These are phyloP conservation scores for Nephelium lappaceum DNA, from an alignment of 345 rosid genomes.

Conservation along the genomic window DNA sequence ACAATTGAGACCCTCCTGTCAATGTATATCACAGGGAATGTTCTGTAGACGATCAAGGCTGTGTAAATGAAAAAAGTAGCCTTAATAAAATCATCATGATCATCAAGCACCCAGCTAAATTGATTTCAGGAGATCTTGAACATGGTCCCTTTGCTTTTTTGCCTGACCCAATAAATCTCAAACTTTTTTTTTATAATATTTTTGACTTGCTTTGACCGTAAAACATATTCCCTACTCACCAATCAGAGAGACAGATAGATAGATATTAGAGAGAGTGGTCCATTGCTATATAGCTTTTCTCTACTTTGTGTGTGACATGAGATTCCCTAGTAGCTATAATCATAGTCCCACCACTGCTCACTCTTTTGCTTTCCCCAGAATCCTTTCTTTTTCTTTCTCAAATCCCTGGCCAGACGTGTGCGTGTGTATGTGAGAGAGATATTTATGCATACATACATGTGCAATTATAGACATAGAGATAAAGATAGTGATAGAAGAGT, in stretches of 20 bases:
- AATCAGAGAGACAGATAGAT: conserved; percentile 22
- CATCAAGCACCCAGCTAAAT: conserved; percentile 9
- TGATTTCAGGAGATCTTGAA: conserved; percentile 35
- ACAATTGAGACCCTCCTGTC: not conserved
- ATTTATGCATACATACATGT: not conserved
- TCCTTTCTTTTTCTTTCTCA: conserved; percentile 12
- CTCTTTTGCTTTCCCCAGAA: conserved; percentile 40
- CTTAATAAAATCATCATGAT: not conserved
- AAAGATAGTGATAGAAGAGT: not conserved
- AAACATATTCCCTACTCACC: conserved; percentile 35
- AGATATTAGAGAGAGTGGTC: conserved; percentile 21
- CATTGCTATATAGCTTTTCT: conserved; percentile 1
- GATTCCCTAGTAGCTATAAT: conserved; percentile 46
- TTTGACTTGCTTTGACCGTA: conserved; percentile 47
- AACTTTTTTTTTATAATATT: conserved; percentile 10
- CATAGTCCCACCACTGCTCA: conserved; percentile 27
- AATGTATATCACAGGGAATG: conserved; percentile 32
- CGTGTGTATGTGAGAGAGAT: not conserved
- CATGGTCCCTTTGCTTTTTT: conserved; percentile 18
- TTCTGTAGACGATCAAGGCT: conserved; percentile 2
- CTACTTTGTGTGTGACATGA: conserved; percentile 9
- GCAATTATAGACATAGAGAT: not conserved
- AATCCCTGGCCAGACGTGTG: conserved; percentile 20
- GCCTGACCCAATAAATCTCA: not conserved
- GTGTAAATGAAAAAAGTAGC: not conserved